Conservation (phyloP, 805 yeast species). For the Saccharomycopsis capsularis region DNA sequence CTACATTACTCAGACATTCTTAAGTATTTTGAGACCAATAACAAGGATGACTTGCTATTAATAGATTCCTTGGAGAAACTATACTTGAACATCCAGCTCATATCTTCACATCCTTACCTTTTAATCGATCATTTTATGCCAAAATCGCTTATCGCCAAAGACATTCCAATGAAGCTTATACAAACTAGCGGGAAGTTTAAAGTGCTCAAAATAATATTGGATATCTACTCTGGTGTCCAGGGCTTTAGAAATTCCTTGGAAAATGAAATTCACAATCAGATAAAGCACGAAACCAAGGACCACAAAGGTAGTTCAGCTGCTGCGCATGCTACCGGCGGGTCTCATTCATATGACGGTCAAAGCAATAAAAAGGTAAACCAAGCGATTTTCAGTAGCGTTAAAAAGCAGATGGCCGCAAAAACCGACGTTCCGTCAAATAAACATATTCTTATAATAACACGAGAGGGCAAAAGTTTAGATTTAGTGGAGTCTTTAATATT, state of each 20-base stretch:
- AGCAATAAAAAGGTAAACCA: conserved; percentile 16
- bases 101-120: conserved; percentile 84
- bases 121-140: conserved; percentile 83
- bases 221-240: conserved; percentile 36
- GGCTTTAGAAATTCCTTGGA: conserved; percentile 25
- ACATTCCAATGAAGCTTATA: conserved; percentile 60
- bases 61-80: conserved; percentile 73
- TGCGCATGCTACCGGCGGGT: conserved; percentile 22
- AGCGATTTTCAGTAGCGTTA: conserved; percentile 9
- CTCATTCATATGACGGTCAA: conserved; percentile 12
- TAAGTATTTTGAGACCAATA: conserved; percentile 64
- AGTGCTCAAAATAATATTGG: conserved; percentile 57
- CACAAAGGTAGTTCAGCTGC: not conserved
- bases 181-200: conserved; percentile 82
- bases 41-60: conserved; percentile 46
- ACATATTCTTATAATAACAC: conserved; percentile 62
- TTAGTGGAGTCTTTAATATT: conserved; percentile 62
- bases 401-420: conserved; percentile 4
- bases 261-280: conserved; percentile 4
- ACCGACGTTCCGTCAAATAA: conserved; percentile 26
- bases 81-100: conserved; percentile 66
- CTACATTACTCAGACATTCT: conserved; percentile 86
- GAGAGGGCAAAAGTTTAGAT: conserved; percentile 64
- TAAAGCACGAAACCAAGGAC: not conserved
- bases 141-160: conserved; percentile 62